Evolutionary conservation across 2,329 filamentous ascomycete genomes (phyloP), one percentile per base, ranked within the genome.

Genomic region (Daldinia sp.): DNA sequence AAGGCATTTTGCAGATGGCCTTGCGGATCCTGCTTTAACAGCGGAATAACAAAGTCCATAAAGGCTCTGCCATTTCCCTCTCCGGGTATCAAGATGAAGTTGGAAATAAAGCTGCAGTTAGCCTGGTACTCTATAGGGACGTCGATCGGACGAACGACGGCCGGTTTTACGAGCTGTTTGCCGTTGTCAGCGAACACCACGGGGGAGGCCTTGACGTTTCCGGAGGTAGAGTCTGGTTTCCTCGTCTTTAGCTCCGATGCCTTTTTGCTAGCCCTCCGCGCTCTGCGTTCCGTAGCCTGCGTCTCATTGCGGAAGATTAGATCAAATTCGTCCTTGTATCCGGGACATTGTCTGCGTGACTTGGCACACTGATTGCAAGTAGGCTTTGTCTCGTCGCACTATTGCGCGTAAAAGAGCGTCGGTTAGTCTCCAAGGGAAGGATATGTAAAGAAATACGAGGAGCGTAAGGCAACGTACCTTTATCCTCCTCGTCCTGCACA

Each of bases 251-350:
- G 74, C 10, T 73, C 72, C 32, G 77, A 67, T 1, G 77, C 76
- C 67, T 85, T 87, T 72, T 79, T 82, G 73, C 75, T 84, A 39
- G 83, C 81, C 70, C 83, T 87, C 58, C 83, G 82, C 13, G 85
- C 87, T 70, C 87, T 83, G 64, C 84, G 82, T 71, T 88, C 87
- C 30, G 88, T 89, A 1, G 88, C 87, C 68, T 86, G 85, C 25
- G 89, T 91, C 77, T 91, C 89, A 73, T 91, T 89, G 58, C 89
- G 86, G 70, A 91, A 90, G 56, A 92, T 85, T 21, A 91, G 77
- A 69, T 92, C 89, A 69, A 91, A 90, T 67, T 90, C 88, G 71
- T 90, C 87, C 73, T 87, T 87, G 76, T 90, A 90, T 45, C 88
- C 88, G 2, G 87, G 87, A 71, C 88, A 90, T 67, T 83, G 80